Percentiles rank a stretch among this genome's conserved stretches.
These are phyloP conservation scores for Dysphania ambrosioides DNA, from an alignment of 148 eudicot species.

Conservation along the genomic window DNA sequence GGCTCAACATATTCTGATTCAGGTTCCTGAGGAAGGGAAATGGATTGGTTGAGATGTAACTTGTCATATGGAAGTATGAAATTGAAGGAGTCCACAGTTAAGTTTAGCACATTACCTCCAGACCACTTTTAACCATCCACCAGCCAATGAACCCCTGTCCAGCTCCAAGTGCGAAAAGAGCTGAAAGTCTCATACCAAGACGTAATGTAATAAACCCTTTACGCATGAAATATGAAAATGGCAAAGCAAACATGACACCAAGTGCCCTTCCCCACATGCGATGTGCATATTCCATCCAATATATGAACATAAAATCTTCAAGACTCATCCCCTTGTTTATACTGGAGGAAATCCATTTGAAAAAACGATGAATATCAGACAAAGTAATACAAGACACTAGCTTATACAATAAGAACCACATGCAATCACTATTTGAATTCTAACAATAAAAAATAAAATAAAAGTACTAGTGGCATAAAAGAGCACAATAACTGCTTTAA, in stretches of 20 bases:
- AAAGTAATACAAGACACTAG: background rate
- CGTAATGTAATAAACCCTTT: slow-evolving; percentile 80
- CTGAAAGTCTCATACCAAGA: slow-evolving; percentile 77
- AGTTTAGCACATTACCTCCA: slow-evolving; percentile 56
- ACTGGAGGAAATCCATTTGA: slow-evolving; percentile 31
- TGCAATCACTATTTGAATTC: background rate
- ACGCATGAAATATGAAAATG: slow-evolving; percentile 87
- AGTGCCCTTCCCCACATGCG: slow-evolving; percentile 99
- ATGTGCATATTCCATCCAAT: slow-evolving; percentile 99
- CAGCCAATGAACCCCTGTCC: slow-evolving; percentile 97
- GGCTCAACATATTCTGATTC: slow-evolving; percentile 76
- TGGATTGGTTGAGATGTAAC: background rate
- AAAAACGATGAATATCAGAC: background rate
- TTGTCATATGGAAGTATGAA: background rate
- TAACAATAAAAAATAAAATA: no score
- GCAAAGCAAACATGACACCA: slow-evolving; percentile 95
- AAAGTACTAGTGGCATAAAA: background rate
- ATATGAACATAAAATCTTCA: slow-evolving; percentile 93
- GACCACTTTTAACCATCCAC: slow-evolving; percentile 99
- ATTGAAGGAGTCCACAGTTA: background rate
- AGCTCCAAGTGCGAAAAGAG: slow-evolving; percentile 88
- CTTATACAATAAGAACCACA: background rate
- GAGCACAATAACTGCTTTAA: background rate
- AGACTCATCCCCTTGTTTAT: slow-evolving; percentile 88
- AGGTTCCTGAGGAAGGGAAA: slow-evolving; percentile 59